Evolutionary conservation across 1,284 basidiomycete genomes (phyloP).

Genomic region (Leccinum subrobustum): DNA sequence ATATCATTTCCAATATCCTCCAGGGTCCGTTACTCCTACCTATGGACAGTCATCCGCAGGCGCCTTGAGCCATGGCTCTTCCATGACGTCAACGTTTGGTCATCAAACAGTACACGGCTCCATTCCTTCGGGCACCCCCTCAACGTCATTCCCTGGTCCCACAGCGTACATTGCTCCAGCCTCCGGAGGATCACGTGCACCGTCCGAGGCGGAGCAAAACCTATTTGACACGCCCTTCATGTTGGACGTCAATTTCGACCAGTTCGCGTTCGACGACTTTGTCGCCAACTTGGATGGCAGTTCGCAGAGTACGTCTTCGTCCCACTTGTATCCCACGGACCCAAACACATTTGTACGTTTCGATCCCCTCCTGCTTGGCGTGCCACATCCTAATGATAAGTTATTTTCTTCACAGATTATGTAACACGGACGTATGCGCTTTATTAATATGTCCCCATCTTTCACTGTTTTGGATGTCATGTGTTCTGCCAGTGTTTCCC

Average conservation of each 20-base stretch:
- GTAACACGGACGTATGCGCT: conserved; percentile 17
- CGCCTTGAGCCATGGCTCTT: conserved; percentile 1
- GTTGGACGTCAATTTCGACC: conserved; percentile 31
- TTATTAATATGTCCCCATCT: not conserved
- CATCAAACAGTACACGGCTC: conserved; percentile 9
- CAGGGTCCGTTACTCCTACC: not conserved
- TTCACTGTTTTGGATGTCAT: not conserved
- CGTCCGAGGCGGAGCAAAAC: conserved; percentile 21
- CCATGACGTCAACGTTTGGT: conserved; percentile 22
- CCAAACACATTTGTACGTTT: conserved; percentile 24
- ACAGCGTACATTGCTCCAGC: not conserved
- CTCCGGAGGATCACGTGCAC: not conserved
- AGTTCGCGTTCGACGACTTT: conserved; percentile 29
- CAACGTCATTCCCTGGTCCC: conserved; percentile 9
- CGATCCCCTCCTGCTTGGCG: not conserved
- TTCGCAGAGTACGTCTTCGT: conserved; percentile 9
- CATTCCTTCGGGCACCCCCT: not conserved
- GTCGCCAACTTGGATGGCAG: conserved; percentile 15
- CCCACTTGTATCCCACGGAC: conserved; percentile 14
- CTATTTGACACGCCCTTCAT: conserved; percentile 33
- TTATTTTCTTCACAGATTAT: conserved; percentile 20
- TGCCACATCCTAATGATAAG: conserved; percentile 5
- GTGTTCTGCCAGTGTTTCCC: not conserved
- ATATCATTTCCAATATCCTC: conserved; percentile 49
- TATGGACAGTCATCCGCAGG: conserved; percentile 5